These are phyloP conservation scores for Cynanchum wilfordii DNA, from an alignment of 257 asterid species.

Conservation along the genomic window DNA sequence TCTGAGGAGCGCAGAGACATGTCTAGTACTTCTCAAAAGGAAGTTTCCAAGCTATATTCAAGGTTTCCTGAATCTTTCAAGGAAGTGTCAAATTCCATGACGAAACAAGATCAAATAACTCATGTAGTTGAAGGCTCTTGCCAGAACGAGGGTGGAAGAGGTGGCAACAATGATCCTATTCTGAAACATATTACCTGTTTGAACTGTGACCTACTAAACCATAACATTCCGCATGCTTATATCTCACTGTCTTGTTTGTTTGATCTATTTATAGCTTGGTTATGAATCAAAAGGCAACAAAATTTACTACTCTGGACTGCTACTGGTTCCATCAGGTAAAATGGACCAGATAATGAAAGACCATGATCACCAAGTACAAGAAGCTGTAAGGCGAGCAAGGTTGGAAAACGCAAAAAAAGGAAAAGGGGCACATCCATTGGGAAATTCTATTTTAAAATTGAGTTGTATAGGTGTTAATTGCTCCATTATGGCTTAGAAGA, in stretches of 20 bases:
- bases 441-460: slow-evolving; percentile 26
- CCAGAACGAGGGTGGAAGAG: slow-evolving; percentile 51
- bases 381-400: slow-evolving; percentile 87
- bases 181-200: neutral
- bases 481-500: slow-evolving; percentile 9
- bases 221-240: neutral
- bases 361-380: slow-evolving; percentile 88
- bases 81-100: slow-evolving; percentile 56
- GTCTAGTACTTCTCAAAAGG: slow-evolving; percentile 43
- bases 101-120: slow-evolving; percentile 43
- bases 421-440: slow-evolving; percentile 12
- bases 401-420: slow-evolving; percentile 58
- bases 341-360: slow-evolving; percentile 85
- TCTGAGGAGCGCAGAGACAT: slow-evolving; percentile 61
- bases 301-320: slow-evolving; percentile 90
- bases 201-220: neutral
- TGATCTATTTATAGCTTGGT: slow-evolving; percentile 45
- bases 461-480: slow-evolving; percentile 44
- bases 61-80: slow-evolving; percentile 86
- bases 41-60: slow-evolving; percentile 61
- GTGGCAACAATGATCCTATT: slow-evolving; percentile 46
- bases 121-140: slow-evolving; percentile 23
- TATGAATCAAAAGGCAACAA: slow-evolving; percentile 74
- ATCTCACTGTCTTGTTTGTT: neutral
- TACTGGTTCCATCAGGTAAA: slow-evolving; percentile 79